Percentiles rank a stretch among this genome's conserved stretches.
Evolutionary conservation across 1,284 basidiomycete genomes (phyloP).

Genomic region (Ceratobasidium sp.): DNA sequence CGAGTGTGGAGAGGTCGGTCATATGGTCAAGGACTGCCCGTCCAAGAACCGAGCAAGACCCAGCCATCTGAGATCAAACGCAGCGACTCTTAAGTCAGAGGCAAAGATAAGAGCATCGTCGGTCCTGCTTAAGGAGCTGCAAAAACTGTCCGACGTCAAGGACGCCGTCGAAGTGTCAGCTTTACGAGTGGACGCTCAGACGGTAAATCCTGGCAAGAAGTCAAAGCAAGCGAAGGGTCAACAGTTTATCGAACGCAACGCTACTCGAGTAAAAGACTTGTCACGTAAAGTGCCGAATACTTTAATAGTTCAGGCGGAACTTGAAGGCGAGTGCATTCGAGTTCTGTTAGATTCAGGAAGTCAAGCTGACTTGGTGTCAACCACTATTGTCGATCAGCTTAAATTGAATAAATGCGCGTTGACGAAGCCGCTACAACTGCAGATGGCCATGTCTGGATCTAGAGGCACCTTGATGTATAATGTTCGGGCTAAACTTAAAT

Average conservation of each 20-base stretch:
- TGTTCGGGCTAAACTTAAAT: slow-evolving; percentile 48
- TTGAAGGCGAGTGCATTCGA: slow-evolving; percentile 53
- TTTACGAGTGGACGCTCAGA: background rate
- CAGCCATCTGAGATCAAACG: background rate
- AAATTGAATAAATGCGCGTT: slow-evolving; percentile 47
- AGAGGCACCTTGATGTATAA: slow-evolving; percentile 46
- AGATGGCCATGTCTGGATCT: slow-evolving; percentile 52
- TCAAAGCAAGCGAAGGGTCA: slow-evolving; percentile 38
- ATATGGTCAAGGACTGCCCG: slow-evolving; percentile 38
- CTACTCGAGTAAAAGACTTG: background rate
- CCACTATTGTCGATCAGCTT: slow-evolving; percentile 54
- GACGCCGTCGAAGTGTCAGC: background rate
- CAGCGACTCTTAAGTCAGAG: background rate
- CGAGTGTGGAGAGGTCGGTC: slow-evolving; percentile 23
- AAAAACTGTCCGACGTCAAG: background rate
- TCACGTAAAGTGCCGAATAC: slow-evolving; percentile 51
- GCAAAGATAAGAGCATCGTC: background rate
- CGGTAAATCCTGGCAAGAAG: background rate
- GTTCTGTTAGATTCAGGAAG: slow-evolving; percentile 56
- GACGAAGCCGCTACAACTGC: slow-evolving; percentile 52
- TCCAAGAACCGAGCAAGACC: background rate
- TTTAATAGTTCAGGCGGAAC: slow-evolving; percentile 50
- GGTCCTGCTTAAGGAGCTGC: background rate
- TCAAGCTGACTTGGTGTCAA: slow-evolving; percentile 57
- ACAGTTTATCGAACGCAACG: slow-evolving; percentile 46